Evolutionary conservation across 2,329 filamentous ascomycete genomes (phyloP).

Genomic region (Orbilia javanica): DNA sequence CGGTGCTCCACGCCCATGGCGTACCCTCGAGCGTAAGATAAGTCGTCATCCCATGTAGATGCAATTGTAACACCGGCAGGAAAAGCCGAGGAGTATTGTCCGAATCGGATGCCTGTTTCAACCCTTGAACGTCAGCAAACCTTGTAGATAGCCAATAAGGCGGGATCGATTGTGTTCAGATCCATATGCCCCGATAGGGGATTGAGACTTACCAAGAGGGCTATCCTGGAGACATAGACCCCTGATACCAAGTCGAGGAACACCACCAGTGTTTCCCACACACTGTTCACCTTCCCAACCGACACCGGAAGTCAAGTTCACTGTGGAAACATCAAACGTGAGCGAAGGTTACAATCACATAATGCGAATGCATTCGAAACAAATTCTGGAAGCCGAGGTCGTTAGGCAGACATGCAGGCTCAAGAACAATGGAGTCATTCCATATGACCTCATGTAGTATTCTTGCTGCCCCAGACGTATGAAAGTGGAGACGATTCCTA

Average conservation of each 20-base stretch:
- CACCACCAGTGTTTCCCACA: conserved; percentile 64
- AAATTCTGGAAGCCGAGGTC: conserved; percentile 23
- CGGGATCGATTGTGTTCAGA: conserved; percentile 66
- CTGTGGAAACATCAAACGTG: conserved; percentile 59
- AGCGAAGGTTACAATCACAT: conserved; percentile 39
- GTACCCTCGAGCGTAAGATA: conserved; percentile 67
- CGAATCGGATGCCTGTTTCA: conserved; percentile 47
- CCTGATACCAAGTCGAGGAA: conserved; percentile 61
- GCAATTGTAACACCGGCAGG: conserved; percentile 71
- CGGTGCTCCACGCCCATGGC: conserved; percentile 66
- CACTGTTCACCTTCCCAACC: conserved; percentile 71
- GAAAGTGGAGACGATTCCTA: conserved; percentile 57
- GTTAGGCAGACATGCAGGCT: conserved; percentile 58
- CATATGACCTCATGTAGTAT: neutral
- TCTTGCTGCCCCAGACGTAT: conserved; percentile 17
- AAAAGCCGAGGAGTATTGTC: conserved; percentile 67
- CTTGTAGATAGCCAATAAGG: conserved; percentile 23
- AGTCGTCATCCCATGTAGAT: conserved; percentile 70
- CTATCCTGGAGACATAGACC: conserved; percentile 71
- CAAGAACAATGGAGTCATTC: conserved; percentile 52
- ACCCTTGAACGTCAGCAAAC: conserved; percentile 26
- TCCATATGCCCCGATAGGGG: conserved; percentile 63
- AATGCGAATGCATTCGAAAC: conserved; percentile 29
- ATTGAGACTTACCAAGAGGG: conserved; percentile 66
- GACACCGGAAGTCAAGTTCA: conserved; percentile 71